Evolutionary conservation across 176 grass and related monocot species (phyloP), one percentile per base, ranked within the genome.

Genomic region (Bothriochloa decipiens): DNA sequence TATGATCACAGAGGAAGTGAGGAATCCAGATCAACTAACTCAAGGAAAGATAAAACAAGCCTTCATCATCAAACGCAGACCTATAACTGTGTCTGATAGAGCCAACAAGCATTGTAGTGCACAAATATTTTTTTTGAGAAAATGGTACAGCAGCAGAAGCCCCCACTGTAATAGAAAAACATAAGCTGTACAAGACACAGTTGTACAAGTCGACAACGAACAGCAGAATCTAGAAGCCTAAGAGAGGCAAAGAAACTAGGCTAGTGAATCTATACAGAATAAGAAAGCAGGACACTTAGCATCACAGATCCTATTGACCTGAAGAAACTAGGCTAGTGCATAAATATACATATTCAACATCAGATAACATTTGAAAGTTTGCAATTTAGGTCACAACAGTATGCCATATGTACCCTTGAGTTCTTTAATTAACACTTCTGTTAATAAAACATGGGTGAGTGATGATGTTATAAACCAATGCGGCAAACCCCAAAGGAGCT

Each of bases 21-120:
- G 22, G 2, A 65, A 72, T 27, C 71, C 75, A 81, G 77, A 76
- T 57, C 1, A 14, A 77, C 52, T 57, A 60, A 75, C 17, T 81
- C 41, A 55, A 71, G 41, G 49, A 64, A 65, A 72, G 11, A 45
- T 72, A 72, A 45, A 65, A 4, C 5, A 29, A 28, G 25, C 14
- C 23, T 64, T 64, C 1, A 14, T 65, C 26, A 65, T 65, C 62
- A 65, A 29, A 65, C 0, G 4, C 25, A 65, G 26, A 65, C 42
- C 15, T 69, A 74, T 49, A 68, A 36, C 6, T 15, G 46, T 26
- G 37, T 14, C 37, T 55, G 28, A 3, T 26, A 57, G 26, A 7
- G 35, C 6, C 27, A 80, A 87, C 78, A 46, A 12, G 12, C 46
- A 74, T n/a, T 65, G 4, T 35, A 35, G 33, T 50, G 11, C 33